These are phyloP conservation scores for Camelina hispida DNA, from an alignment of 345 rosid species.

Conservation along the genomic window DNA sequence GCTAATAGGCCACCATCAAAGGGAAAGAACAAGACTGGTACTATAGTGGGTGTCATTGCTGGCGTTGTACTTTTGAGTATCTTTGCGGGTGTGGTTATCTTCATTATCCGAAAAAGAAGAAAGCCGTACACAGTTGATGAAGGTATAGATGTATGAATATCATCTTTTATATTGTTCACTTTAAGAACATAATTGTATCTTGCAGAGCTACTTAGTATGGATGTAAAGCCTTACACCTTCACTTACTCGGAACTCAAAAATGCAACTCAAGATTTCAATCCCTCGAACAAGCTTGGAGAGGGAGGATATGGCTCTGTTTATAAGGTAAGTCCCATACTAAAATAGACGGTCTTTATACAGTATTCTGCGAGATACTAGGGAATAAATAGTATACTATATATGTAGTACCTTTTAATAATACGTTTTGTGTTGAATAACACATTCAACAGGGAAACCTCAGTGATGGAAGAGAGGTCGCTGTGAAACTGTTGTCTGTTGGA, in stretches of 20 bases:
- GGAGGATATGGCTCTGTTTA: conserved; percentile 78
- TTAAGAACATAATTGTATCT: background rate
- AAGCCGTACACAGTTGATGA: conserved; percentile 45
- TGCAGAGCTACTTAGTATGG: conserved; percentile 36
- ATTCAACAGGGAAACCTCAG: too few relatives aligned
- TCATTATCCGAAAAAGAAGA: conserved; percentile 48
- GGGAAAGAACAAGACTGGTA: too few relatives aligned
- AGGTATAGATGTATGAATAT: conserved; percentile 47
- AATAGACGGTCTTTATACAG: background rate
- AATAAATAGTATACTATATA: too few relatives aligned
- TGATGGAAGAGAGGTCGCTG: too few relatives aligned
- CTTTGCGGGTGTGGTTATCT: conserved; percentile 33
- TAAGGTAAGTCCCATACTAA: conserved; percentile 42
- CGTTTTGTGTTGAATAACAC: too few relatives aligned
- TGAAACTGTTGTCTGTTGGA: too few relatives aligned
- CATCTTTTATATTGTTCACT: conserved; percentile 8
- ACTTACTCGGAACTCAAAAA: conserved; percentile 57
- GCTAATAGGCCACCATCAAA: too few relatives aligned
- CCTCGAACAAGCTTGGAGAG: conserved; percentile 66
- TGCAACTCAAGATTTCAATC: conserved; percentile 63
- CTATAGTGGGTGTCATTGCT: too few relatives aligned
- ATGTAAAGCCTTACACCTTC: conserved; percentile 58
- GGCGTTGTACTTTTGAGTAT: background rate
- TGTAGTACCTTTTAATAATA: too few relatives aligned
- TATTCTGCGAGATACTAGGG: too few relatives aligned